Base-by-base conservation (phyloP, 2,329 filamentous ascomycete genomes). In the Colletotrichum sidae region DNA sequence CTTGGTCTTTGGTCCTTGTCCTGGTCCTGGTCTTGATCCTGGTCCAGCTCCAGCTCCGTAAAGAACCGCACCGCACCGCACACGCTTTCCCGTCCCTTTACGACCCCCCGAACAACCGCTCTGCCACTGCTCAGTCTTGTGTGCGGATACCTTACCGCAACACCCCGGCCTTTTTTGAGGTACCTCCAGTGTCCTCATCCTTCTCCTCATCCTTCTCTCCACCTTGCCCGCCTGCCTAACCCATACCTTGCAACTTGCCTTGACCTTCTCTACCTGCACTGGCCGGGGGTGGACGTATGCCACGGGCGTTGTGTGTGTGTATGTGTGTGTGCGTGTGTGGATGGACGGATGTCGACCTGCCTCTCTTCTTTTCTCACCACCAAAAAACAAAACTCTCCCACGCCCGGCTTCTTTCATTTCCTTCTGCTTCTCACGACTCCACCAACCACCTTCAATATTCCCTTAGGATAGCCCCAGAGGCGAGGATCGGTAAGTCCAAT, bases 351-450 rank as follows among this genome's bases (percentile, higher is more conserved):
- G 51, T 65, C 61, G 55, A 60, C 65, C 67, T 64, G 56, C 67
- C 60, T 69, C 67, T 65, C 67, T 67, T 67, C 63, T 65, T 68
- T 67, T 66, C 67, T 69, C 65, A 68, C 65, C 65, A 69, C 61
- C 65, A 49, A 68, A 66, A 68, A 69, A 69, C 67, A 69, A 69
- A 69, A 69, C 67, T 61, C 58, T 66, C 67, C 67, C 57, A 68
- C 61, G 67, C 65, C 67, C 60, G 57, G 56, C 55, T 60, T 67
- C 58, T 60, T 61, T 68, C 61, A 60, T 69, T 73, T 71, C 70
- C 70, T 70, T 72, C 73, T 70, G 73, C 74, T 72, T 77, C 63
- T 66, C 71, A 75, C 72, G 73, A 75, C 72, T 73, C 69, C 72
- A 69, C 73, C 74, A 75, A 76, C 74, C 74, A 74, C 74, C 72